phyloP scores from a whole-genome alignment of 257 asterid genomes.

The Penstemon davidsonii region DNA sequence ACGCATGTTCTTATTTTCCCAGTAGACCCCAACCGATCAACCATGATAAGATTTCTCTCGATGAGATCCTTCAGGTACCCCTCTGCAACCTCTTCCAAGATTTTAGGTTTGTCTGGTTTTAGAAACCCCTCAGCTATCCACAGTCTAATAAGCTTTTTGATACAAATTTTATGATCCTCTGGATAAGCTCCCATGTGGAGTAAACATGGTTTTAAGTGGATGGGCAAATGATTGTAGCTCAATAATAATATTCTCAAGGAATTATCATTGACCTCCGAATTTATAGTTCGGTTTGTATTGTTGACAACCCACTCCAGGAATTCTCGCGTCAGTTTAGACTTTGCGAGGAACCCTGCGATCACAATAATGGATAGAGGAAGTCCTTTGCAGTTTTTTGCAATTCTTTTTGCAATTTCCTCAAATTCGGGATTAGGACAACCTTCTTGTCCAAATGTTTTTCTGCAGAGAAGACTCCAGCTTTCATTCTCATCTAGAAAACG shows the following conservation, averaged over 20 bases:
- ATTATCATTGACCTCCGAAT: neutral
- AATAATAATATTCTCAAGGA: neutral
- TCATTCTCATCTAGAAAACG: slow-evolving; percentile 12
- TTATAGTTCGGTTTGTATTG: neutral
- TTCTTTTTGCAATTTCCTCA: neutral
- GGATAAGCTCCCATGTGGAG: slow-evolving; percentile 23
- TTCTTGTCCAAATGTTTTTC: slow-evolving; percentile 10
- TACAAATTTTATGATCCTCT: neutral
- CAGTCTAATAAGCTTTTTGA: neutral
- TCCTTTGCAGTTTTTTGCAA: slow-evolving; percentile 26
- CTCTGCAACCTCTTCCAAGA: slow-evolving; percentile 26
- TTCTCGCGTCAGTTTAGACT: neutral
- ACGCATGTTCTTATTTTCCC: slow-evolving; percentile 5
- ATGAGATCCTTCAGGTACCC: slow-evolving; percentile 17
- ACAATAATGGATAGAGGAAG: slow-evolving; percentile 33
- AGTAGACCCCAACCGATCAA: neutral
- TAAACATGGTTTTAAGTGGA: slow-evolving; percentile 27
- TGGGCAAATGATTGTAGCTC: slow-evolving; percentile 3
- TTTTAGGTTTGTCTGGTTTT: neutral
- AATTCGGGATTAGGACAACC: slow-evolving; percentile 11
- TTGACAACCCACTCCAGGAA: slow-evolving; percentile 3
- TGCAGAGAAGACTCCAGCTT: slow-evolving; percentile 30
- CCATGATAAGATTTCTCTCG: slow-evolving; percentile 23
- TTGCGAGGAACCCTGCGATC: slow-evolving; percentile 30
- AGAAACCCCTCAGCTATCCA: slow-evolving; percentile 30